Evolutionary conservation across 345 rosid species (phyloP), one percentile per base, ranked within the genome.

Genomic region (Eucalyptus sideroxylon): DNA sequence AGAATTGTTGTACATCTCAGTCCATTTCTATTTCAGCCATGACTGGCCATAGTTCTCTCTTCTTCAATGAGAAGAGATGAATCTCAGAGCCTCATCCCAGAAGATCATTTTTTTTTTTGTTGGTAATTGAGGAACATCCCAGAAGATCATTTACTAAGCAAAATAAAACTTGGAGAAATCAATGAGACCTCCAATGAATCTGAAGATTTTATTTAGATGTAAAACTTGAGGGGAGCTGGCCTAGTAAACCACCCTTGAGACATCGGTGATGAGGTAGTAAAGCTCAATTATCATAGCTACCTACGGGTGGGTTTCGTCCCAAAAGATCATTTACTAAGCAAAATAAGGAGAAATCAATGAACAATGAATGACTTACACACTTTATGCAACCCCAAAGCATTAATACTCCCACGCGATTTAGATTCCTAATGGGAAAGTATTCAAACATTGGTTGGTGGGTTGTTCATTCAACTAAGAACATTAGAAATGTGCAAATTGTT

Each of bases 191-290:
- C n/a, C n/a, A n/a, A n/a, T n/a, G n/a, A n/a, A n/a, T n/a, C n/a
- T n/a, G n/a, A n/a, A n/a, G n/a, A n/a, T n/a, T n/a, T n/a, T n/a
- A 51, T 51, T 17, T 51, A 51, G 23, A 51, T 8, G 0, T 17
- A 51, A 51, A 51, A 51, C 0, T 0, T 51, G 0, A 4, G 9
- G 1, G 4, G 56, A 16, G 56, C 0, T 51, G 4, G 23, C 2
- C 4, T 1, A 51, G 2, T 51, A 17, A 51, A 17, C 4, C 4
- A 17, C 9, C 9, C n/a, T n/a, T n/a, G n/a, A n/a, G n/a, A n/a
- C n/a, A 3, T 50, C 3, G 7, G 7, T 3, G 7, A 50, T 50
- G 7, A 50, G 51, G 1, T 50, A 50, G 7, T 50, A 50, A 50
- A 50, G 17, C 17, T 5, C 51, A 50, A 50, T 1, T 6, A 50